Conservation (phyloP, 2,329 filamentous ascomycete species). For the Penicillium janthinellum region DNA sequence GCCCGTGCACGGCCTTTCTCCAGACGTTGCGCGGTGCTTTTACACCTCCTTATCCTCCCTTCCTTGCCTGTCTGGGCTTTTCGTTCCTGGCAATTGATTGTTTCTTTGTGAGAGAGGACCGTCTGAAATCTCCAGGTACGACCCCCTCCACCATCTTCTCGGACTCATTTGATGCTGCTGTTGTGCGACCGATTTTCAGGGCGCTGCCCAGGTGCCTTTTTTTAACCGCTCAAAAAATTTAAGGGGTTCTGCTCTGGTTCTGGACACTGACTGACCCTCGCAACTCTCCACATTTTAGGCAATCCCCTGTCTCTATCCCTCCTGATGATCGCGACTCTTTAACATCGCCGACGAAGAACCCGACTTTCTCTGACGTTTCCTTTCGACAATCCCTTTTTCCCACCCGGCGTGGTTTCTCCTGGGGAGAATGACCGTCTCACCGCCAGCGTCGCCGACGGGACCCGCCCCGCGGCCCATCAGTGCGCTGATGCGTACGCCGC, state of each 20-base stretch:
- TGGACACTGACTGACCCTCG: slow-evolving; percentile 12
- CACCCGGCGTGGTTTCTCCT: slow-evolving; percentile 26
- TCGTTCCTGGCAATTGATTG: neutral
- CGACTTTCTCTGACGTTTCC: slow-evolving; percentile 1
- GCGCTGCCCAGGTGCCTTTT: neutral
- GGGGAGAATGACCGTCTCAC: slow-evolving; percentile 65
- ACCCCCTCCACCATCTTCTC: neutral
- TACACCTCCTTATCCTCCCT: slow-evolving; percentile 15
- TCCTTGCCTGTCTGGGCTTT: neutral
- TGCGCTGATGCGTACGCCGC: slow-evolving; percentile 73
- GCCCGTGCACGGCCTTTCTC: slow-evolving; percentile 25
- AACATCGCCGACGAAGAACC: slow-evolving; percentile 1
- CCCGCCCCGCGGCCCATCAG: slow-evolving; percentile 72
- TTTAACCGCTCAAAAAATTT: slow-evolving; percentile 7
- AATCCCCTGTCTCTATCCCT: slow-evolving; percentile 14
- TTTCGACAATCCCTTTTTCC: slow-evolving; percentile 5
- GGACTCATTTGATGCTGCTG: neutral
- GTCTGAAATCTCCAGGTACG: slow-evolving; percentile 14
- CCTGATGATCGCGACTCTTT: slow-evolving; percentile 23
- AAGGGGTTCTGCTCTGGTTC: slow-evolving; percentile 7
- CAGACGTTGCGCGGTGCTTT: slow-evolving; percentile 14
- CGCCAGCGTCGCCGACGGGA: slow-evolving; percentile 66
- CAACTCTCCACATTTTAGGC: slow-evolving; percentile 24
- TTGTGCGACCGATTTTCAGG: neutral
- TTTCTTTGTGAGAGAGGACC: neutral